Conservation (phyloP, 495 filamentous ascomycete genomes). For the Neurospora sp. region DNA sequence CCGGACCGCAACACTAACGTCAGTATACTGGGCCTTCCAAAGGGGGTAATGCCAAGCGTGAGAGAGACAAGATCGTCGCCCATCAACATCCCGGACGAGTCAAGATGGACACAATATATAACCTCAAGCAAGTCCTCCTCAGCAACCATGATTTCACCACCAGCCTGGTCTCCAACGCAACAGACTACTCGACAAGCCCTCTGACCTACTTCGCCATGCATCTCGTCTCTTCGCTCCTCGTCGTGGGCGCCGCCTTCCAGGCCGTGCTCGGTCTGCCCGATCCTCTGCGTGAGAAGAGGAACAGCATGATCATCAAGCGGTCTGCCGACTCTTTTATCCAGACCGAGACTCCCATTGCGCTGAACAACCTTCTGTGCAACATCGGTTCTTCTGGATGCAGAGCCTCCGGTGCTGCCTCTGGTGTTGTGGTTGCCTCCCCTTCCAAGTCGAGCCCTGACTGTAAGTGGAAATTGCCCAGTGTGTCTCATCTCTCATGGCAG, state of each 20-base stretch:
- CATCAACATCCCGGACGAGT: neutral
- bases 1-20: neutral
- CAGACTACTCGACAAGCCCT: constrained; percentile 11
- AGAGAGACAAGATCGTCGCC: neutral
- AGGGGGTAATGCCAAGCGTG: neutral
- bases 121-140: constrained; percentile 2
- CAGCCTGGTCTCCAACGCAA: neutral
- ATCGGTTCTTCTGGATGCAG: constrained; percentile 46
- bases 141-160: neutral
- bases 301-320: constrained; percentile 32
- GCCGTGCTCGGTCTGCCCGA: constrained; percentile 33
- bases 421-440: constrained; percentile 54
- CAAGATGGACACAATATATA: neutral
- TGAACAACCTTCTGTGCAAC: constrained; percentile 46
- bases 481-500: constrained; percentile 2
- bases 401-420: constrained; percentile 35
- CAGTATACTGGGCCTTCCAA: neutral
- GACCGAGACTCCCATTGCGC: constrained; percentile 42
- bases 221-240: constrained; percentile 32
- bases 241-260: constrained; percentile 40
- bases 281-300: constrained; percentile 20
- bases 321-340: constrained; percentile 46
- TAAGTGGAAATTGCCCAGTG: constrained; percentile 24
- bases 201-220: constrained; percentile 34
- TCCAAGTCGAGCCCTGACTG: constrained; percentile 50